Evolutionary conservation across 371 early-diverging fungal species (phyloP), one percentile per base, ranked within the genome.

Genomic region (Mucor plumbeus): DNA sequence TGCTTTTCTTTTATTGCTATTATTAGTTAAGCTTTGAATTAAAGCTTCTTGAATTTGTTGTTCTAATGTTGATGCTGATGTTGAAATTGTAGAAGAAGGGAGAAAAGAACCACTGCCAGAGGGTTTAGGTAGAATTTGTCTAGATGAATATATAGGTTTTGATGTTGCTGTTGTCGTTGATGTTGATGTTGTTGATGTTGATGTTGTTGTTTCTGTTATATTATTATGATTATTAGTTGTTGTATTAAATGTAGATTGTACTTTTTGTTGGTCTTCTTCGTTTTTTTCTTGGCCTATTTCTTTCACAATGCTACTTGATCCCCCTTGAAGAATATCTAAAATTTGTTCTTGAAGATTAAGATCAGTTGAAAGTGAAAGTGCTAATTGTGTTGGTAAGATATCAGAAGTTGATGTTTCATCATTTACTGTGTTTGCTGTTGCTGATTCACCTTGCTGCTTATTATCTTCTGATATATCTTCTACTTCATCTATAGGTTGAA

Each of bases 261-360:
- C 9, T 31, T 35, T 50, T 61, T 47, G 13, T 61, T 36, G 35
- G 21, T 26, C 53, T 63, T 19, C 19, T 61, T 34, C 9, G 14
- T 48, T 48, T 48, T 36, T 50, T 19, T 34, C 14, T 47, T 6
- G 19, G 0, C 17, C 40, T 58, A 10, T 6, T 34, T 40, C 55
- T 63, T 53, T 26, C 48, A 35, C 34, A 55, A 31, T 55, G 0
- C 3, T 15, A 15, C n/a, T 55, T 6, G 34, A 9, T 55, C 55
- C 55, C 40, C 63, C 54, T 53, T 63, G 65, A 26, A 80, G 61
- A 33, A 77, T 50, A n/a, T 75, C 75, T 21, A 77, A 59, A 40
- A 80, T 56, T 50, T 80, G 80, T 38, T 77, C 75, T 63, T 76
- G 80, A 10, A 64, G 39, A 39, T 56, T 56, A 10, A 43, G 36